Conservation (phyloP, 208 protist species). For the Zelonia costaricensis region DNA sequence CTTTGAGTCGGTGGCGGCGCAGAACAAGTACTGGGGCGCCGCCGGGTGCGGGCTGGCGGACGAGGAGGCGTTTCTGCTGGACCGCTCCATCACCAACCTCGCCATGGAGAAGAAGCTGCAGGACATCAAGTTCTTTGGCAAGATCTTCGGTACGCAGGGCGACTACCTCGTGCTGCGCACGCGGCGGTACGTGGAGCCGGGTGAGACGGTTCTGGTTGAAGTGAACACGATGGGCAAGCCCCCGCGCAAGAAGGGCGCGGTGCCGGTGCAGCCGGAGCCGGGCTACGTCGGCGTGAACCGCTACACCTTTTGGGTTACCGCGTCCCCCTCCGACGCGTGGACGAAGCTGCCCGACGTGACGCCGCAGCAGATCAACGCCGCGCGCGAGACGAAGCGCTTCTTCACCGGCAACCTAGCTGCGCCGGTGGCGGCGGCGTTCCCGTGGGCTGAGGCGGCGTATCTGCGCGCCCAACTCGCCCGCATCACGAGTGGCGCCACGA, state of each 20-base stretch:
- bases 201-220: conserved; percentile 84
- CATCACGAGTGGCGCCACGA: conserved; percentile 88
- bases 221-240: conserved; percentile 90
- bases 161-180: conserved; percentile 90
- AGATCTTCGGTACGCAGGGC: conserved; percentile 81
- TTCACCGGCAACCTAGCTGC: conserved; percentile 92
- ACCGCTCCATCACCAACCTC: conserved; percentile 89
- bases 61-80: conserved; percentile 87
- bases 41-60: conserved; percentile 78
- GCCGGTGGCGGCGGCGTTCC: conserved; percentile 82
- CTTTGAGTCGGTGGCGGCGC: conserved; percentile 65
- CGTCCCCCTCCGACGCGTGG: conserved; percentile 76
- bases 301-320: conserved; percentile 92
- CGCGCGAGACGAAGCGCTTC: conserved; percentile 82
- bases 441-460: conserved; percentile 90
- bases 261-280: conserved; percentile 83
- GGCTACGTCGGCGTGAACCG: conserved; percentile 87
- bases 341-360: conserved; percentile 91
- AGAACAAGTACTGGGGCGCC: conserved; percentile 80
- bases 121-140: conserved; percentile 90
- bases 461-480: conserved; percentile 94
- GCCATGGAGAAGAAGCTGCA: conserved; percentile 85
- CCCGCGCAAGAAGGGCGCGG: conserved; percentile 77
- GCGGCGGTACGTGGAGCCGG: conserved; percentile 68
- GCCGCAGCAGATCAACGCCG: conserved; percentile 91